Base-by-base conservation (phyloP, 129 eudicot species). In the Sambucus nigra region DNA sequence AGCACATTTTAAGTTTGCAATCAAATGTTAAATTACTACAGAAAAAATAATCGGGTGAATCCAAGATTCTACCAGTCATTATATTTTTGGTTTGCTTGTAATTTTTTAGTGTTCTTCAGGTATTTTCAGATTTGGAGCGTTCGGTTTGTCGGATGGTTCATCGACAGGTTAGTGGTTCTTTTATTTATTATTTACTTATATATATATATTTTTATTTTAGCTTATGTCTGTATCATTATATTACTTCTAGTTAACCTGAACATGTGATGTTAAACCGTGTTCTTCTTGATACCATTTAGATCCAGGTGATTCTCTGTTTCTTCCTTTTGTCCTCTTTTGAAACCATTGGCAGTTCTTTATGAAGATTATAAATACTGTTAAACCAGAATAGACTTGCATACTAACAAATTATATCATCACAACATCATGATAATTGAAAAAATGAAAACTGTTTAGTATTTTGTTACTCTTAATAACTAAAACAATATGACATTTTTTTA, bases 91-190 rank as follows among this genome's bases (percentile, higher is more conserved):
- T 1, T 13, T 57, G 72, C 1, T 55, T 52, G 33, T 59, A 38
- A 16, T 60, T 12, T 27, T 42, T 38, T 55, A 56, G 26, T 47
- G 35, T 51, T 19, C 10, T 75, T 69, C 82, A 92, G 99, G 99
- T 92, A 42, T 75, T 82, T 58, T 92, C 99, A 53, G 99, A 92
- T 78, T 65, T 92, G 87, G 96, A 92, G 80, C 95, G 96, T 55
- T 92, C 99, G 18, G 96, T 73, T 54, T 92, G 99, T 60, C 72
- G 99, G 33, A 92, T 92, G 99, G 82, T 86, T 73, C 99, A 92
- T 67, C 89, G 74, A 22, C 99, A 92, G 95, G 99, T 92, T 59
- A 44, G 57, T 35, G 7, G 29, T 53, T 52, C 66, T 38, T 53
- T 13, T n/a, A n/a, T n/a, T n/a, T n/a, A n/a, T n/a, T n/a, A n/a